phyloP scores from a whole-genome alignment of 2,329 filamentous ascomycete species.

The Aspergillus tamarii region DNA sequence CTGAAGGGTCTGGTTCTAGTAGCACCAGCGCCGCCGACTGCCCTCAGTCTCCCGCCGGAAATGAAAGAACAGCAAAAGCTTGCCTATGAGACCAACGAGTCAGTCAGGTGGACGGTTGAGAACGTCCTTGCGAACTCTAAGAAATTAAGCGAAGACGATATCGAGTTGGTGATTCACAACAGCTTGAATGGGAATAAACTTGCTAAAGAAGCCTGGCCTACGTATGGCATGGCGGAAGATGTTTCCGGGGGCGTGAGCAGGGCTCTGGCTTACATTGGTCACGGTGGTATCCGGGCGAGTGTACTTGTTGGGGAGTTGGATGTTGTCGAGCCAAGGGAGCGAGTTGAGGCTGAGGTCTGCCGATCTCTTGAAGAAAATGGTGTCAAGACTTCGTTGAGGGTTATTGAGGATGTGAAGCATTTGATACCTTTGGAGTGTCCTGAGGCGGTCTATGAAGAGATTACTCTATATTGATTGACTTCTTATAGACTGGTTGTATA shows the following conservation, averaged over 20 bases:
- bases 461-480: slow-evolving; percentile 9
- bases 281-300: slow-evolving; percentile 23
- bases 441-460: slow-evolving; percentile 13
- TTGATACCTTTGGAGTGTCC: slow-evolving; percentile 30
- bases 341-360: slow-evolving; percentile 30
- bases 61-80: slow-evolving; percentile 38
- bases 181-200: slow-evolving; percentile 33
- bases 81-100: slow-evolving; percentile 36
- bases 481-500: fast-evolving
- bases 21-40: slow-evolving; percentile 38
- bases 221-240: slow-evolving; percentile 40
- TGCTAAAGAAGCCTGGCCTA: slow-evolving; percentile 41
- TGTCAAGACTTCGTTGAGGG: slow-evolving; percentile 13
- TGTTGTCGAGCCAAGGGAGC: slow-evolving; percentile 37
- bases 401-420: slow-evolving; percentile 22
- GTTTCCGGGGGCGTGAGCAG: slow-evolving; percentile 24
- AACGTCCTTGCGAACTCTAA: slow-evolving; percentile 35
- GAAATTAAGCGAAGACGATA: slow-evolving; percentile 20
- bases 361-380: slow-evolving; percentile 16
- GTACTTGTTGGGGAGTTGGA: slow-evolving; percentile 38
- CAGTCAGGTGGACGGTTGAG: slow-evolving; percentile 33
- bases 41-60: slow-evolving; percentile 34
- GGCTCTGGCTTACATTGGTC: slow-evolving; percentile 8
- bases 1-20: slow-evolving; percentile 39
- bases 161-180: slow-evolving; percentile 26